Evolutionary conservation across 2,329 filamentous ascomycete species (phyloP).

Genomic region (Diaporthe sp.): DNA sequence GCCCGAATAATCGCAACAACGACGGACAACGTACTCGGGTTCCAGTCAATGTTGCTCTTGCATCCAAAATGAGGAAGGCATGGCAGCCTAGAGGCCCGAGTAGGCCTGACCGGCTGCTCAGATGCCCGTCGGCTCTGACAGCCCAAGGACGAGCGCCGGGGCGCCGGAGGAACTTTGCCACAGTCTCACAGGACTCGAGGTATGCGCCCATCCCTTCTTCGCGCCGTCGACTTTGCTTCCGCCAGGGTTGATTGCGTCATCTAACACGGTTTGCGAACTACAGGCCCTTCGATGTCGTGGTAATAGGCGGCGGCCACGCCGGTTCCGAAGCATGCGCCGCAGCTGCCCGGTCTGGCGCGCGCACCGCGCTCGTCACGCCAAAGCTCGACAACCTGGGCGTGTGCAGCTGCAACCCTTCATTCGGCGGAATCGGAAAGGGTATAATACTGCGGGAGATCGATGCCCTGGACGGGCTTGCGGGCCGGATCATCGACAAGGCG

Average conservation of each 20-base stretch:
- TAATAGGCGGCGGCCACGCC: constrained; percentile 96
- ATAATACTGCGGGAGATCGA: constrained; percentile 97
- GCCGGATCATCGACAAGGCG: constrained; percentile 90
- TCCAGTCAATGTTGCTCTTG: constrained; percentile 8
- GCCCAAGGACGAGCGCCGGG: constrained; percentile 32
- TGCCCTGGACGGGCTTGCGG: constrained; percentile 90
- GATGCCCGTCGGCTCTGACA: constrained; percentile 31
- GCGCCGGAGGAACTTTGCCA: constrained; percentile 46
- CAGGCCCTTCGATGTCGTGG: constrained; percentile 89
- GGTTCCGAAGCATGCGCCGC: constrained; percentile 94
- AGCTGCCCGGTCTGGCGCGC: constrained; percentile 87
- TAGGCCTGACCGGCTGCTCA: constrained; percentile 42
- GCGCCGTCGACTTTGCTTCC: not conserved
- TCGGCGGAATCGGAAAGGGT: constrained; percentile 98
- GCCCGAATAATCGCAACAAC: not conserved
- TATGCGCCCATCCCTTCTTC: constrained; percentile 31
- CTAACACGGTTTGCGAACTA: not conserved
- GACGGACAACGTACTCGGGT: not conserved
- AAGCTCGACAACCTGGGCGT: constrained; percentile 90
- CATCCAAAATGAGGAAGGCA: constrained; percentile 47
- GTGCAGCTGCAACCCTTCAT: constrained; percentile 96
- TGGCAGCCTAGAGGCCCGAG: constrained; percentile 47
- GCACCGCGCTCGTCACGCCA: constrained; percentile 90
- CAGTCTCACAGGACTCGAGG: constrained; percentile 49
- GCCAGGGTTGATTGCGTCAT: too few species aligned